A percentile compares a stretch with the other conserved stretches of the same genome.
These are phyloP conservation scores for Sugiyamaella chiloensis DNA, from an alignment of 805 yeast genomes.

Conservation along the genomic window DNA sequence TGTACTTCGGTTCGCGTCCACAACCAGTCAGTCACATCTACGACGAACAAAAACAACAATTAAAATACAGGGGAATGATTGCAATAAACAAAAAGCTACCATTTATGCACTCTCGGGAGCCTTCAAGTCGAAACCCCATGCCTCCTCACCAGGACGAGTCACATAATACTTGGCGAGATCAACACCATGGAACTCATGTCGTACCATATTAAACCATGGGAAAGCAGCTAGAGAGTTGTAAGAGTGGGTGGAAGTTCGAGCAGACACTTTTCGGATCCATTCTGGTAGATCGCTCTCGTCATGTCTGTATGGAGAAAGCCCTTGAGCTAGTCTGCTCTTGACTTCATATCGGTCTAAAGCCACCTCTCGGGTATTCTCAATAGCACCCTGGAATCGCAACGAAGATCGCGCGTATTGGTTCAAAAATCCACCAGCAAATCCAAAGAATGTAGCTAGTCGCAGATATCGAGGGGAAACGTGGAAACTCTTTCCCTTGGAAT, in stretches of 20 bases:
- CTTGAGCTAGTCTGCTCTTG: conserved; percentile 61
- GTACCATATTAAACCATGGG: conserved; percentile 80
- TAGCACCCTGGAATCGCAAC: conserved; percentile 72
- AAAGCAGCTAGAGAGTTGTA: conserved; percentile 55
- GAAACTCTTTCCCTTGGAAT: conserved; percentile 46
- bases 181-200: conserved; percentile 81
- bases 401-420: conserved; percentile 64
- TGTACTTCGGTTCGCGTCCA: too few relatives aligned
- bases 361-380: conserved; percentile 71
- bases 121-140: conserved; percentile 46
- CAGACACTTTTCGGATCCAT: conserved; percentile 69
- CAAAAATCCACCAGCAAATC: conserved; percentile 70
- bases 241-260: conserved; percentile 74
- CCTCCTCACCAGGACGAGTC: conserved; percentile 52
- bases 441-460: conserved; percentile 60
- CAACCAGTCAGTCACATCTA: too few relatives aligned
- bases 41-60: not conserved
- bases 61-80: not conserved
- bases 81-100: not conserved
- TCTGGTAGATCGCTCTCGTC: conserved; percentile 56
- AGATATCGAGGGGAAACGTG: conserved; percentile 56
- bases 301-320: conserved; percentile 60
- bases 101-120: too few relatives aligned
- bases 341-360: conserved; percentile 69
- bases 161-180: conserved; percentile 55